Evolutionary conservation across 345 rosid species (phyloP).

Genomic region (Lepidium didymum): DNA sequence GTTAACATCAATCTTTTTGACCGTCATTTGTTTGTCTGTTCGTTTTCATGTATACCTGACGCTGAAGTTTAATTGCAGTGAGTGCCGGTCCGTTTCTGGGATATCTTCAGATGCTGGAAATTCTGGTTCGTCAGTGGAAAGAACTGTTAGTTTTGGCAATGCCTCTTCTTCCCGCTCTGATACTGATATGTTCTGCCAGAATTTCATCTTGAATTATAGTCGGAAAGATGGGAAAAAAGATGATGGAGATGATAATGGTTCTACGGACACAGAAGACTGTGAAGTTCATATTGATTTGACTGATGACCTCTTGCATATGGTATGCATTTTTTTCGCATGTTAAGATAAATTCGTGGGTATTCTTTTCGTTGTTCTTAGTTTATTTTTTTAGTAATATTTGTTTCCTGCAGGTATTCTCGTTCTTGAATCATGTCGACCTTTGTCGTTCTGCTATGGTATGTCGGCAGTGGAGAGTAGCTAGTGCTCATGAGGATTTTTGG

Average conservation of each 20-base stretch:
- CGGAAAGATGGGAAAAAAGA: conserved; percentile 44
- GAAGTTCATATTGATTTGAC: conserved; percentile 89
- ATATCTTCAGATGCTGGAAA: conserved; percentile 32
- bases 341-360: neutral
- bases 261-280: conserved; percentile 42
- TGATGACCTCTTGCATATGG: conserved; percentile 91
- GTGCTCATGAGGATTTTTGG: conserved; percentile 98
- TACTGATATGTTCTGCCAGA: conserved; percentile 46
- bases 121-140: conserved; percentile 31
- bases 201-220: conserved; percentile 51
- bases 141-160: conserved; percentile 28
- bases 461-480: conserved; percentile 90
- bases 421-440: conserved; percentile 66
- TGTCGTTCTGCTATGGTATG: conserved; percentile 91
- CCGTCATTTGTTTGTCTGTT: neutral
- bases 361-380: neutral
- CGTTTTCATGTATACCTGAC: neutral
- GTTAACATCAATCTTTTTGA: neutral
- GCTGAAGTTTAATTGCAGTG: conserved; percentile 31
- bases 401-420: conserved; percentile 71
- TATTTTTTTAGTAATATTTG: neutral
- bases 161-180: conserved; percentile 31
- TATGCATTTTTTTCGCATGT: conserved; percentile 17
- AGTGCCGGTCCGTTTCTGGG: conserved; percentile 19
- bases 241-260: conserved; percentile 38